These are phyloP conservation scores for Prunus padus DNA, from an alignment of 306 rosid species.

Conservation along the genomic window DNA sequence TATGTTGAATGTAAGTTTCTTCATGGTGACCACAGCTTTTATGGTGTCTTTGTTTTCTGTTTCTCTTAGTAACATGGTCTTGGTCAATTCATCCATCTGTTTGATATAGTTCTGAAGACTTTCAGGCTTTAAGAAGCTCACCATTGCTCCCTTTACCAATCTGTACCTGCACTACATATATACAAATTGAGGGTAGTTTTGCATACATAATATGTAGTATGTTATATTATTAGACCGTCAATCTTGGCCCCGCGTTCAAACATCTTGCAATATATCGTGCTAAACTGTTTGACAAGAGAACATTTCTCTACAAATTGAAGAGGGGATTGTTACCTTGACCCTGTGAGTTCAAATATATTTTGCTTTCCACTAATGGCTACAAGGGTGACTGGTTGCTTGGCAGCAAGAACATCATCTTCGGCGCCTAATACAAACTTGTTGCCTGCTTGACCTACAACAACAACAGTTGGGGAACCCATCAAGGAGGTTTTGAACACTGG, in stretches of 20 bases:
- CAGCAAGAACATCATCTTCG: constrained; percentile 37
- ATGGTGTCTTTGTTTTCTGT: constrained; percentile 33
- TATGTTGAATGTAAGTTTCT: constrained; percentile 38
- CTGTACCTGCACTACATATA: constrained; percentile 21
- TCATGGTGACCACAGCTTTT: constrained; percentile 40
- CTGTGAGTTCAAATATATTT: constrained; percentile 40
- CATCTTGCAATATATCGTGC: background rate
- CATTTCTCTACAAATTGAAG: background rate
- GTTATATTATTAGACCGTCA: background rate
- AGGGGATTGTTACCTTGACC: constrained; percentile 33
- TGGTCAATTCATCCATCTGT: constrained; percentile 43
- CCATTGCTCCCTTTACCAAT: constrained; percentile 40
- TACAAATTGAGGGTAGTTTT: background rate
- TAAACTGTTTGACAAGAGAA: background rate
- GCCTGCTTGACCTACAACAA: constrained; percentile 43
- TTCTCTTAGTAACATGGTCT: constrained; percentile 23
- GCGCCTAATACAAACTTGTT: constrained; percentile 46
- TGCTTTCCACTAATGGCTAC: constrained; percentile 36
- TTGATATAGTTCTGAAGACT: constrained; percentile 44
- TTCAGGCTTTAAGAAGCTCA: constrained; percentile 53
- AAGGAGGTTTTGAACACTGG: constrained; percentile 47
- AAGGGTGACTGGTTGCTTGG: constrained; percentile 46
- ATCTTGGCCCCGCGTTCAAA: background rate
- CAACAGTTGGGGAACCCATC: constrained; percentile 50
- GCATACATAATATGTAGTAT: too few relatives aligned